A percentile compares a stretch with the other conserved stretches of the same genome.
phyloP scores from a whole-genome alignment of 129 eudicot species.

The Tagetes erecta region DNA sequence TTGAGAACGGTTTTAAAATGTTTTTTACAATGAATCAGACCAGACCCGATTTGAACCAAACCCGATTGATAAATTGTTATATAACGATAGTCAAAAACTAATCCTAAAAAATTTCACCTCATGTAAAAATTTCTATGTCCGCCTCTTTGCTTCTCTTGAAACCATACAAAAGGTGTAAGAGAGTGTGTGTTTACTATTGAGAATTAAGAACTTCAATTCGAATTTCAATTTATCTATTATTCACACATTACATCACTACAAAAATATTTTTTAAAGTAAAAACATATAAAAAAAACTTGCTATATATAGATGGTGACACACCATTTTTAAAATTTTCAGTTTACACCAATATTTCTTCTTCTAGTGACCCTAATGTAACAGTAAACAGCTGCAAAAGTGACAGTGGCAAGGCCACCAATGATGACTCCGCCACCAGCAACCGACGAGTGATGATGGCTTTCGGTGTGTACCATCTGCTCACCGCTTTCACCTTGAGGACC shows the following conservation, averaged over 20 bases:
- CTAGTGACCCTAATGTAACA: constrained; percentile 70
- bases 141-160: no score
- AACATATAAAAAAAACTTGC: background rate
- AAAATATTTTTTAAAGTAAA: background rate
- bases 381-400: constrained; percentile 62
- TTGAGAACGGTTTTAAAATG: no score
- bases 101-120: no score
- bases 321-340: constrained; percentile 24
- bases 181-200: no score
- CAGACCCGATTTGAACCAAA: no score
- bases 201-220: background rate
- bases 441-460: constrained; percentile 44
- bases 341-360: constrained; percentile 29
- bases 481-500: background rate
- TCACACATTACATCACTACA: constrained; percentile 24
- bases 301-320: no score
- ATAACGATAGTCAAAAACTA: no score
- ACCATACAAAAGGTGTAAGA: no score
- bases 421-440: constrained; percentile 65
- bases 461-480: constrained; percentile 3
- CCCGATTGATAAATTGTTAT: no score
- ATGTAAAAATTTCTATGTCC: no score
- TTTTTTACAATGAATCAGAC: no score
- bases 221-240: constrained; percentile 11
- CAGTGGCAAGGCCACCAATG: constrained; percentile 62